phyloP scores from a whole-genome alignment of 192 early-diverging fungal species.

The Lobosporangium transversale region DNA sequence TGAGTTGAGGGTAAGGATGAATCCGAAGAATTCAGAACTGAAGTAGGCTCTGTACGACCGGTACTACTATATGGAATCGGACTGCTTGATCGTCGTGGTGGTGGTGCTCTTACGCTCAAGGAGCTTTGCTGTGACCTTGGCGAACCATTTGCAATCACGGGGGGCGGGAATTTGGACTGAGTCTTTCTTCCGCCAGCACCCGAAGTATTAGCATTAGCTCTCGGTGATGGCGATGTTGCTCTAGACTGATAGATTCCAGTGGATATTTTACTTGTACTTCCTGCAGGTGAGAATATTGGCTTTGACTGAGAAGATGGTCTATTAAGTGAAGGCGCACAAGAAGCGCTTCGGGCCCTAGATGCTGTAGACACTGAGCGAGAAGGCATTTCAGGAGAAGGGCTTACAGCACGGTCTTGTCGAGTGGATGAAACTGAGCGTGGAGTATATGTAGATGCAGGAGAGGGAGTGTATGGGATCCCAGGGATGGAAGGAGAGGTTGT shows the following conservation, averaged over 20 bases:
- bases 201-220: constrained; percentile 2
- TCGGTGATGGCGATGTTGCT: constrained; percentile 5
- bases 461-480: constrained; percentile 40
- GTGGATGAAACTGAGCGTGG: constrained; percentile 24
- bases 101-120: not conserved
- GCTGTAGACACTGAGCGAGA: constrained; percentile 8
- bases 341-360: constrained; percentile 23
- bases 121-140: constrained; percentile 12
- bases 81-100: constrained; percentile 18
- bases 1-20: too few species aligned
- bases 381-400: constrained; percentile 9
- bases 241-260: constrained; percentile 17
- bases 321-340: constrained; percentile 25
- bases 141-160: constrained; percentile 21
- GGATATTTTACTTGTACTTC: constrained; percentile 37
- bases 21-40: too few species aligned
- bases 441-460: constrained; percentile 32
- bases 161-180: constrained; percentile 33
- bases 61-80: not conserved
- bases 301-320: constrained; percentile 12
- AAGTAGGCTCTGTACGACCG: too few species aligned
- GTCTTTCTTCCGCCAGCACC: not conserved
- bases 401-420: constrained; percentile 11
- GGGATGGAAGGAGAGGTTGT: constrained; percentile 42
- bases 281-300: constrained; percentile 31